Evolutionary conservation across 805 yeast genomes (phyloP).

Genomic region (Helenozyma baotianmanensis): DNA sequence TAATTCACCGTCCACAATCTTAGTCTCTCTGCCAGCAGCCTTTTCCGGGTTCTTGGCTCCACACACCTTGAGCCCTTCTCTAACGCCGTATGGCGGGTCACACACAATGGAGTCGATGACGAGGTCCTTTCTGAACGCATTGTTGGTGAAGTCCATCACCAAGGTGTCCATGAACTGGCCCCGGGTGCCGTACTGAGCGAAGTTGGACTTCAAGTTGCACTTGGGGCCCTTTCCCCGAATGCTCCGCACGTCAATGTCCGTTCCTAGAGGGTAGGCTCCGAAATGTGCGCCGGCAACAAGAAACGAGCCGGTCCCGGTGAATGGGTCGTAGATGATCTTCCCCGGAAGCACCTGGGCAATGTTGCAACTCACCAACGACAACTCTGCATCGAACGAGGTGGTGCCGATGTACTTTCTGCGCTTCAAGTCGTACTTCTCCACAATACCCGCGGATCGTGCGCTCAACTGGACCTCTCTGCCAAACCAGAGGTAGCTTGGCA

Average conservation of each 20-base stretch:
- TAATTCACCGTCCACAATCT: slow-evolving; percentile 72
- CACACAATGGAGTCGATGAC: slow-evolving; percentile 78
- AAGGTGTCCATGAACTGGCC: slow-evolving; percentile 64
- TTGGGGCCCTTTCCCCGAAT: slow-evolving; percentile 62
- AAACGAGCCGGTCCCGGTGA: slow-evolving; percentile 95
- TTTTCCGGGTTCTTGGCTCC: slow-evolving; percentile 71
- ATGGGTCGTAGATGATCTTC: slow-evolving; percentile 82
- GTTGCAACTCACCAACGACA: slow-evolving; percentile 82
- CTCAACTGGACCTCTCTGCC: slow-evolving; percentile 67
- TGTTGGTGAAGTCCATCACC: slow-evolving; percentile 94
- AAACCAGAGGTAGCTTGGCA: slow-evolving; percentile 61
- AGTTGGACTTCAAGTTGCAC: slow-evolving; percentile 59
- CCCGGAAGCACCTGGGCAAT: slow-evolving; percentile 69
- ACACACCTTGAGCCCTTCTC: slow-evolving; percentile 91
- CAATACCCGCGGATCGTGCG: slow-evolving; percentile 56
- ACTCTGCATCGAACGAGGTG: slow-evolving; percentile 93
- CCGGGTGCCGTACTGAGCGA: slow-evolving; percentile 64
- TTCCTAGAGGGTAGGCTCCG: slow-evolving; percentile 77
- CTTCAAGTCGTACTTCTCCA: slow-evolving; percentile 78
- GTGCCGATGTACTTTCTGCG: slow-evolving; percentile 89
- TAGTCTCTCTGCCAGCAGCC: slow-evolving; percentile 66
- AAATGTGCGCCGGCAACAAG: slow-evolving; percentile 80
- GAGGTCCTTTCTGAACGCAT: slow-evolving; percentile 63
- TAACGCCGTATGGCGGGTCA: slow-evolving; percentile 97
- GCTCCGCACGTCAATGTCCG: slow-evolving; percentile 84